phyloP scores from a whole-genome alignment of 768 basidiomycete species.

The Suillus fuscotomentosus region DNA sequence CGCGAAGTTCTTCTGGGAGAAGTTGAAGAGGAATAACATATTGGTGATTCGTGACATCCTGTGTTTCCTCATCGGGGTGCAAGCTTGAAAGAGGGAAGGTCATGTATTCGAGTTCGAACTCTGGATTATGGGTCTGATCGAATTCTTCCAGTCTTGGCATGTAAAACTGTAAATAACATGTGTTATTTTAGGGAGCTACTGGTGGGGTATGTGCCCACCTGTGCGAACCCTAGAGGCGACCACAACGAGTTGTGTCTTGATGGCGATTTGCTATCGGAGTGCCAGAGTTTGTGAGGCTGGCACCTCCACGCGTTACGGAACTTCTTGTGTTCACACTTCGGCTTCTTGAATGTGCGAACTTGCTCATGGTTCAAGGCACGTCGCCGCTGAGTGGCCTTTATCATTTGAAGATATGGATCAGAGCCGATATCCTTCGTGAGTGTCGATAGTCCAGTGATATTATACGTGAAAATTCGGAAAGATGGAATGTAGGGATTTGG shows the following conservation, averaged over 20 bases:
- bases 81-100: conserved; percentile 52
- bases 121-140: conserved; percentile 48
- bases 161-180: conserved; percentile 49
- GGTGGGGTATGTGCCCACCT: conserved; percentile 48
- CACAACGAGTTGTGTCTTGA: conserved; percentile 67
- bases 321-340: conserved; percentile 45
- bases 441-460: conserved; percentile 45
- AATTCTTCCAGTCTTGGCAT: conserved; percentile 54
- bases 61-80: conserved; percentile 30
- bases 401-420: background rate
- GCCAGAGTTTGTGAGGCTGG: conserved; percentile 58
- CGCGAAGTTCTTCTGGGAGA: conserved; percentile 49
- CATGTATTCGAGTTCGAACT: conserved; percentile 75
- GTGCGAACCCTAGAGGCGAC: conserved; percentile 79
- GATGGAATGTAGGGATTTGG: conserved; percentile 85
- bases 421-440: conserved; percentile 4
- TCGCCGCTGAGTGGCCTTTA: background rate
- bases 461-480: conserved; percentile 81
- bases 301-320: conserved; percentile 66
- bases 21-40: conserved; percentile 58
- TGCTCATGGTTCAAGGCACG: conserved; percentile 43
- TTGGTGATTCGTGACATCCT: conserved; percentile 18
- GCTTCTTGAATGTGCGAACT: conserved; percentile 37
- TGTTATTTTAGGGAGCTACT: conserved; percentile 5
- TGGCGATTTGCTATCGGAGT: conserved; percentile 62